Conservation (phyloP, 805 yeast species). For the Danielozyma ontarioensis region DNA sequence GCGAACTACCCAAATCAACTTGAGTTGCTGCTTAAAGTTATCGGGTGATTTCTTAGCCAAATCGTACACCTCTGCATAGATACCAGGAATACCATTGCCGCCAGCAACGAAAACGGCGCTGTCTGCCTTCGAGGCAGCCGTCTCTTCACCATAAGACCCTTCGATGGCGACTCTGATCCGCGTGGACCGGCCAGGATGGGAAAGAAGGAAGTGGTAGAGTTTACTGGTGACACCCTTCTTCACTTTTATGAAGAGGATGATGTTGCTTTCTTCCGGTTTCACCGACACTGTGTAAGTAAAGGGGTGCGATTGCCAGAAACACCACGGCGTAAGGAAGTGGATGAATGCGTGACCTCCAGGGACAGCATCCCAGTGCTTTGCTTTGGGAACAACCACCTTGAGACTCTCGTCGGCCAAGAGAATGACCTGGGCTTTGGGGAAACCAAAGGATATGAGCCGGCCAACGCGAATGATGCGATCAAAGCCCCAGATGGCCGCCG, state of each 20-base stretch:
- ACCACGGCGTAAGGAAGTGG: constrained; percentile 38
- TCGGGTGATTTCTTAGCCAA: constrained; percentile 9
- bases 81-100: constrained; percentile 39
- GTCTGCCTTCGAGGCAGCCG: constrained; percentile 24
- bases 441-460: constrained; percentile 57
- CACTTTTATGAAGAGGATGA: constrained; percentile 44
- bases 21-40: constrained; percentile 7
- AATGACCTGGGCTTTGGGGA: constrained; percentile 43
- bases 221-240: constrained; percentile 48
- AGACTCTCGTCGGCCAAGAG: constrained; percentile 43
- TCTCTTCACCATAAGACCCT: constrained; percentile 34
- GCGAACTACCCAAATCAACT: constrained; percentile 23
- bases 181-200: background rate
- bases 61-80: constrained; percentile 28
- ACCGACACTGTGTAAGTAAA: constrained; percentile 39
- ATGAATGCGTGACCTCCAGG: constrained; percentile 65
- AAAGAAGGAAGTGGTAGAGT: constrained; percentile 6
- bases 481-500: constrained; percentile 64
- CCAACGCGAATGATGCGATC: constrained; percentile 57
- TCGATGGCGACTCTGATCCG: constrained; percentile 30
- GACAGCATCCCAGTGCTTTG: constrained; percentile 47
- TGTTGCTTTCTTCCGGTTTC: constrained; percentile 31
- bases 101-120: constrained; percentile 33
- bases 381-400: constrained; percentile 45
- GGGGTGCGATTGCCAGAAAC: constrained; percentile 68